Conservation (phyloP, 495 filamentous ascomycete species). For the Aspergillus campestris region DNA sequence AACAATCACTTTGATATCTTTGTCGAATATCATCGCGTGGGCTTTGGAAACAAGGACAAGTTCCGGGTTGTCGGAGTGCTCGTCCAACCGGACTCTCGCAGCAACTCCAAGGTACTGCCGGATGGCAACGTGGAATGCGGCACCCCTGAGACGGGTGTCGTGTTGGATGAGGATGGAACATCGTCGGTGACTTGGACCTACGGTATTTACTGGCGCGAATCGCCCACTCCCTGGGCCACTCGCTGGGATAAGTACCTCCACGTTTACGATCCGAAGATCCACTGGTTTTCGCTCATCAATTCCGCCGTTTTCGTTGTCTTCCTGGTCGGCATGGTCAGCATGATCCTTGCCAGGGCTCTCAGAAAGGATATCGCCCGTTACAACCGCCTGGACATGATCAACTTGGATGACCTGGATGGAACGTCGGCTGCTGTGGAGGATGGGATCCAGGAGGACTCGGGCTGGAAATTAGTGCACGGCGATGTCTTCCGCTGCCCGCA, state of each 20-base stretch:
- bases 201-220: slow-evolving; percentile 75
- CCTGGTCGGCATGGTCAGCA: slow-evolving; percentile 80
- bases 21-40: slow-evolving; percentile 83
- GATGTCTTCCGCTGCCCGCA: slow-evolving; percentile 90
- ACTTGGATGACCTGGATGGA: slow-evolving; percentile 73
- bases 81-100: slow-evolving; percentile 69
- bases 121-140: slow-evolving; percentile 57
- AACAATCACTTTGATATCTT: slow-evolving; percentile 93
- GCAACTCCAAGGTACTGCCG: slow-evolving; percentile 45
- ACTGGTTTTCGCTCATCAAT: slow-evolving; percentile 96
- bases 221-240: slow-evolving; percentile 81
- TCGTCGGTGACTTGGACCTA: slow-evolving; percentile 82
- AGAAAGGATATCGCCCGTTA: slow-evolving; percentile 93
- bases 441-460: slow-evolving; percentile 92
- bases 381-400: slow-evolving; percentile 82
- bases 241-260: slow-evolving; percentile 97
- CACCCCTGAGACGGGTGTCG: slow-evolving; percentile 38
- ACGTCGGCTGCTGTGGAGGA: slow-evolving; percentile 71
- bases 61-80: slow-evolving; percentile 85
- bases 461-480: slow-evolving; percentile 97
- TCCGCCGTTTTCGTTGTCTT: slow-evolving; percentile 90
- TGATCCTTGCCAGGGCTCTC: slow-evolving; percentile 76
- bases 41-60: slow-evolving; percentile 46
- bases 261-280: slow-evolving; percentile 91
- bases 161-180: slow-evolving; percentile 55